Base-by-base conservation (phyloP, 768 basidiomycete species). In the Boletus subparvulus region DNA sequence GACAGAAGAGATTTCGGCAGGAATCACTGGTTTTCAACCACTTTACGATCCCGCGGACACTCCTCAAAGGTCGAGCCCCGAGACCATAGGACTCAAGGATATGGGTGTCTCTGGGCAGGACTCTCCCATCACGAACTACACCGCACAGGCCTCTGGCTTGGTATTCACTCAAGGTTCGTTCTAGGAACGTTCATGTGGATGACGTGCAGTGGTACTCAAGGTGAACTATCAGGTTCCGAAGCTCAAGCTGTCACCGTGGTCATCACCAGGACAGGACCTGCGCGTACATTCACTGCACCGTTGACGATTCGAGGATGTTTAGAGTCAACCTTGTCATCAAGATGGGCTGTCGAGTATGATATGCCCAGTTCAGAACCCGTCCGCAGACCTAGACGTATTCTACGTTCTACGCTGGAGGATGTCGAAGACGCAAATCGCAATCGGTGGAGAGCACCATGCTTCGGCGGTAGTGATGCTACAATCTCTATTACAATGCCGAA, bases 21-120 rank as follows among this genome's bases (percentile, higher is more conserved):
- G 67, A n/a, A 1, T 55, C 13, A 68, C 67, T 4, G 17, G 47
- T 30, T 67, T 67, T 17, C 52, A 54, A 4, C 67, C 67, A 9
- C 7, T 49, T 2, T 33, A 59, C 12, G 40, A 55, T 40, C 36
- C 49, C 2, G 16, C 16, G 4, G 10, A 39, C n/a, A 8, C 16
- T 6, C 26, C 16, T 14, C 53, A 6, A 17, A 4, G 41, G 12
- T 33, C 6, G n/a, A 41, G 14, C 16, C 45, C 37, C 0, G 33
- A 39, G 14, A 54, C 28, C 2, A 32, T 47, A 17, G 46, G 0
- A 13, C 58, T 54, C 35, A n/a, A 39, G 14, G 6, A 2, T 32
- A 0, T 32, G 0, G 43, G 16, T 16, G 26, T 4, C 21, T 11
- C 17, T 13, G 8, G 12, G 17, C 9, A 54, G 16, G 32, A 17